These are phyloP conservation scores for Ascosphaera aggregata DNA, from an alignment of 2,329 filamentous ascomycete genomes.

Conservation along the genomic window DNA sequence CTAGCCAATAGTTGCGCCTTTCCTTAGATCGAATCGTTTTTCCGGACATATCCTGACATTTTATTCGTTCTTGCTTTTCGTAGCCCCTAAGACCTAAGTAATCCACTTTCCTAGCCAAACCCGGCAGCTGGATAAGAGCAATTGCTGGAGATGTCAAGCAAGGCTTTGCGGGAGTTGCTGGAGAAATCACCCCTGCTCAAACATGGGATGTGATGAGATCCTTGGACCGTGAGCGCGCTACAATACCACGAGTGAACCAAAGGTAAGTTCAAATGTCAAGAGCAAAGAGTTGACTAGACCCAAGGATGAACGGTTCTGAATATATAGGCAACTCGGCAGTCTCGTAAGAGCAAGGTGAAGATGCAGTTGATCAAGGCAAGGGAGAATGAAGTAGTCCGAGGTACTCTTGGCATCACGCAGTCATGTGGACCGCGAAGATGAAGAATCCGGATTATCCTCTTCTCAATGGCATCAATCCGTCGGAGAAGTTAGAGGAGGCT, in stretches of 20 bases:
- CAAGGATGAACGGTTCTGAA: too few relatives aligned
- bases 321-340: too few relatives aligned
- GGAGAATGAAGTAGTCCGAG: too few relatives aligned
- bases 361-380: too few relatives aligned
- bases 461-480: conserved; percentile 12
- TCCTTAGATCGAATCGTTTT: conserved; percentile 5
- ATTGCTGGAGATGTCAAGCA: conserved; percentile 7
- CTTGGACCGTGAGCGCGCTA: too few relatives aligned
- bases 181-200: conserved; percentile 19
- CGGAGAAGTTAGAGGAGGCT: conserved; percentile 10
- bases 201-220: conserved; percentile 17
- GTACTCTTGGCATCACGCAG: too few relatives aligned
- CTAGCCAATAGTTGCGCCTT: conserved; percentile 7
- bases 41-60: conserved; percentile 11
- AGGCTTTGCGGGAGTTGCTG: conserved; percentile 6
- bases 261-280: too few relatives aligned
- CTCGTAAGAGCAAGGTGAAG: too few relatives aligned
- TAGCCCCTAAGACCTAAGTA: conserved; percentile 6
- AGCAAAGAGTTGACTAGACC: too few relatives aligned
- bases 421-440: too few relatives aligned
- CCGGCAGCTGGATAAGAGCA: conserved; percentile 10
- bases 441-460: conserved; percentile 11
- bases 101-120: conserved; percentile 8
- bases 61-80: conserved; percentile 9
- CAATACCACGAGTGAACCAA: too few relatives aligned